Conservation (phyloP, 345 rosid genomes). For the Populus euphratica region DNA sequence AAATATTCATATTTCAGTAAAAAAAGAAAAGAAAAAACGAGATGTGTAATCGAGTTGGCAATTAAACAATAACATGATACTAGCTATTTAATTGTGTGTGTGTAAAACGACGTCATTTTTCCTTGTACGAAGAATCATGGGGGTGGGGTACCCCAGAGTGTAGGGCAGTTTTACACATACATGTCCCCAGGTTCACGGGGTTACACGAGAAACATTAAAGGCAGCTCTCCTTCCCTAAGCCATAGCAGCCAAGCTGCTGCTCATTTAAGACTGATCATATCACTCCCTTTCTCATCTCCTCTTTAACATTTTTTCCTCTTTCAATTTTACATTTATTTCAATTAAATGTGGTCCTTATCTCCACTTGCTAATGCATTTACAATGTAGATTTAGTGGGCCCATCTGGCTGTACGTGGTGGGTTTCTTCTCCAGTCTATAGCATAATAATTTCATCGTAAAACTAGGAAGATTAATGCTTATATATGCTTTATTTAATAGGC, state of each 20-base stretch:
- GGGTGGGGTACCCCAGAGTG: neutral
- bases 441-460: neutral
- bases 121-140: neutral
- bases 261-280: constrained; percentile 13
- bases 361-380: neutral
- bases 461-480: neutral
- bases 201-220: constrained; percentile 19
- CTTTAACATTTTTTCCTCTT: neutral
- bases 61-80: neutral
- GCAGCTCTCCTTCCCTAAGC: neutral
- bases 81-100: neutral
- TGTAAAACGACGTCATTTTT: neutral
- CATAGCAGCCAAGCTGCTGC: neutral
- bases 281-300: neutral
- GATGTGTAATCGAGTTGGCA: neutral
- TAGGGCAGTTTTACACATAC: neutral
- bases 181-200: constrained; percentile 25
- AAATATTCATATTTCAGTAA: too few species aligned
- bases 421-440: neutral
- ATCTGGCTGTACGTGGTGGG: neutral
- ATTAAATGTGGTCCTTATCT: constrained; percentile 5
- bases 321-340: constrained; percentile 11
- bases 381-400: constrained; percentile 16
- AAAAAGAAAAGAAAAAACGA: too few species aligned
- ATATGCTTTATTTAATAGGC: neutral